phyloP scores from a whole-genome alignment of 108 stramenopile genomes.

The Cyclotella kingstonii region DNA sequence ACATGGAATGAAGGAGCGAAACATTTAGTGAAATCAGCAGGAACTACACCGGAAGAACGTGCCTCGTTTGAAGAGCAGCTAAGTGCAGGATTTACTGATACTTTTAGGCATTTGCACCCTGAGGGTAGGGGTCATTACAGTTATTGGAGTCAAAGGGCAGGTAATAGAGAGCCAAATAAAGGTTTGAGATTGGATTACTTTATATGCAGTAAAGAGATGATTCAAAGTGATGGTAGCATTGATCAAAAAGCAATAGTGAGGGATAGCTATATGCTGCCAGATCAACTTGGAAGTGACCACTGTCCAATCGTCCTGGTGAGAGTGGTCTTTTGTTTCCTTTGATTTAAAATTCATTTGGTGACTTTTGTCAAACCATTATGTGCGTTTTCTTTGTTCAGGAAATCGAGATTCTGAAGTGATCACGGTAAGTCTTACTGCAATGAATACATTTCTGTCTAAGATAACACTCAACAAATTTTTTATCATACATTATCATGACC shows the following conservation, averaged over 20 bases:
- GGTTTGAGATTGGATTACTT: conserved; percentile 93
- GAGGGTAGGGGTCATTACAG: conserved; percentile 80
- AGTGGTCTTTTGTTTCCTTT: conserved; percentile 1
- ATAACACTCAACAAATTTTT: no score
- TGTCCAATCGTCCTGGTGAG: conserved; percentile 78
- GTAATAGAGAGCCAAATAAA: conserved; percentile 89
- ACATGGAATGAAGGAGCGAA: conserved; percentile 94
- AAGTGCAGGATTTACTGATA: conserved; percentile 75
- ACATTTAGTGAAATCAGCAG: conserved; percentile 86
- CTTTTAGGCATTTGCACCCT: conserved; percentile 84
- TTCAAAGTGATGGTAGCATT: conserved; percentile 27
- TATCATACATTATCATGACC: no score
- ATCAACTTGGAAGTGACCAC: conserved; percentile 81
- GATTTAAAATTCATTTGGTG: neutral
- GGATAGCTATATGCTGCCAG: conserved; percentile 79
- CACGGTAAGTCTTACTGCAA: neutral
- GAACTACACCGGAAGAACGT: conserved; percentile 85
- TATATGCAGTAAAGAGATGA: conserved; percentile 65
- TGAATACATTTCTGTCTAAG: no score
- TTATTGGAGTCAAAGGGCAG: conserved; percentile 88
- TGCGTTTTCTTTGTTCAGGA: conserved; percentile 4
- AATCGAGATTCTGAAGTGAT: conserved; percentile 30
- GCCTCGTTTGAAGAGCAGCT: conserved; percentile 77
- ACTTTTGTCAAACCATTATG: conserved; percentile 1
- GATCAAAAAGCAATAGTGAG: conserved; percentile 58